Base-by-base conservation (phyloP, 2,329 filamentous ascomycete genomes). In the Colletotrichum filicis region DNA sequence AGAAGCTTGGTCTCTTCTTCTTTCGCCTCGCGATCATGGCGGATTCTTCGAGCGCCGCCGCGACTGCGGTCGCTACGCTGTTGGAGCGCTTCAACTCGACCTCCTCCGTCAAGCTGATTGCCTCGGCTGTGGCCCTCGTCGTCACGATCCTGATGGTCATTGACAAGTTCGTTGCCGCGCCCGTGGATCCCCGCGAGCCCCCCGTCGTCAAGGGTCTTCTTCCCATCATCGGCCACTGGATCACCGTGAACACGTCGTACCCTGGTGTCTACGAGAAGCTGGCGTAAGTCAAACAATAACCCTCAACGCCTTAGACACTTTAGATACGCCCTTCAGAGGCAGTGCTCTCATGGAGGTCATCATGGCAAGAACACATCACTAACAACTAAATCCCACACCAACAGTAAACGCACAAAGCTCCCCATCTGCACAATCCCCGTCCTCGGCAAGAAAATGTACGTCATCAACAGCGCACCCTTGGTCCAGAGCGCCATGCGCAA, bases 391-490 rank as follows among this genome's bases (percentile, higher is more conserved):
- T n/a, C 28, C 8, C 6, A n/a, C n/a, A n/a, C n/a, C n/a, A n/a
- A n/a, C n/a, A 79, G 77, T 53, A 79, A 78, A 52, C 73, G 76
- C 14, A 76, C 75, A 9, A 71, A 67, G 1, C 53, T 80, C 60
- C 79, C 80, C 24, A 84, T 87, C 71, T 85, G 83, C 68, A 86
- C 87, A 0, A 76, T 88, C 3, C 84, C 83, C 1, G 84, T 88
- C 74, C 78, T 87, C 24, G 81, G 78, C 55, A 77, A 79, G 24
- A 84, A 85, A 53, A 80, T 85, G 12, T 89, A 89, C 73, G 78
- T 87, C 35, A 82, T 88, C 53, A 81, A 82, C 59, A 83, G 83
- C 58, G 81, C 87, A 2, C 66, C 75, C 0, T 78, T 88, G 4
- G 79, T 85, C 19, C 79, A 82, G 56, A 80, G 82, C 1, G 37